Evolutionary conservation across 345 rosid species (phyloP), one percentile per base, ranked within the genome.

Genomic region (Linum trigynum): DNA sequence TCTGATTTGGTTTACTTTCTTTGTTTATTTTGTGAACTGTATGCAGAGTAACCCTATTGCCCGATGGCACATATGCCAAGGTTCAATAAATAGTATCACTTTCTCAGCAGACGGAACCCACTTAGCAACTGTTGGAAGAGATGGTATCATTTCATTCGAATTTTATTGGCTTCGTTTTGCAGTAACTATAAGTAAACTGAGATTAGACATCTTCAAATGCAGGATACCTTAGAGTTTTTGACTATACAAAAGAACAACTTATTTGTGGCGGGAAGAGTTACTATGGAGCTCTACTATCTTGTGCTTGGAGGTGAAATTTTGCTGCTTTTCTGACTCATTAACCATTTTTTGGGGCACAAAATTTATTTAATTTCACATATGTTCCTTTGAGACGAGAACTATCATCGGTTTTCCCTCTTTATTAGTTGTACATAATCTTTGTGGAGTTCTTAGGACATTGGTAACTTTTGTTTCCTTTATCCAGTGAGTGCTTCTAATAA

Each of bases 51-150:
- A 95, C 73, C 99, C 99, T 41, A 72, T 91, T 63, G 90, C 97
- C 11, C 87, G 99, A 78, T 95, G 99, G 99, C 99, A 91, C 82
- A 82, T 89, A 62, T 85, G 97, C 78, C 98, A 83, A 78, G 92
- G 98, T 76, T 78, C 99, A 76, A 83, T 95, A 50, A 95, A 95
- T 77, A 79, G 91, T 81, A 78, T 95, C 62, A 76, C 89, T 61
- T 91, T 95, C 85, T 95, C 99, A 16, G 64, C 69, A 48, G 99
- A 91, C 55, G 98, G 97, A 67, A 17, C 85, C 72, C 77, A 86
- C 81, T 78, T 95, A 67, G 97, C 99, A n/a, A 84, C 90, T 67
- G 89, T 89, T 80, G 99, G 99, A 84, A 85, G 99, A 87, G 99
- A 95, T 81, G 99, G 99, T 95, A 74, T 58, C 35, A 63, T 59